Evolutionary conservation across 306 rosid species (phyloP), one percentile per base, ranked within the genome.

Genomic region (Trifolium fragiferum): DNA sequence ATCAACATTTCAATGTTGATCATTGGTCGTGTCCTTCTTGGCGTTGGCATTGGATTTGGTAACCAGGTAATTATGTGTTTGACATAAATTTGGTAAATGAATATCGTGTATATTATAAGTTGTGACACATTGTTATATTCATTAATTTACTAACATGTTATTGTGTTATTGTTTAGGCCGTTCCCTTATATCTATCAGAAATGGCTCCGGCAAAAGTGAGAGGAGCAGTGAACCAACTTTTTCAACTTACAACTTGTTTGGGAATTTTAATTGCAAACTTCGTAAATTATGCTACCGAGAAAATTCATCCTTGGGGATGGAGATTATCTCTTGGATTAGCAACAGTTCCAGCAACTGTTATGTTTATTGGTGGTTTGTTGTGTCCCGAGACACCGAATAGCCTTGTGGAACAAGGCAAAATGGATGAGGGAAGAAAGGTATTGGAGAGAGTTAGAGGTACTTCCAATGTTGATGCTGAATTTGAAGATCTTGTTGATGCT

Each of bases 351-450:
- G 98, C 97, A 32, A 62, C 60, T 9, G 72, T 90, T 1, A 90
- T 93, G 98, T 90, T 93, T n/a, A 6, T 90, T 12, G 97, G 98
- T 25, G 98, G 98, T 2, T 2, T 93, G 16, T 71, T 88, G 66
- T 92, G 91, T 60, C 96, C 92, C 0, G 97, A 93, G 86, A 93
- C 98, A 51, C 98, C 98, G 0, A 93, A 93, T 83, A 93, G 97
- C 68, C 86, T 93, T 21, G 97, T 93, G 37, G 97, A 93, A 75
- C 92, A 84, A 68, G 98, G 97, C 30, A 86, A 49, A 68, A 8
- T 85, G 27, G 93, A 87, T 2, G 98, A 93, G 72, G 98, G 65
- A 54, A 86, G 96, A 81, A 68, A 23, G 23, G 84, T 89, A 1
- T 81, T 93, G 15, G 95, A 93, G 82, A 90, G 70, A 59, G 83